Percentiles rank a stretch among this genome's conserved stretches.
Evolutionary conservation across 176 grass and related monocot species (phyloP).

Genomic region (Aegilops longissima): DNA sequence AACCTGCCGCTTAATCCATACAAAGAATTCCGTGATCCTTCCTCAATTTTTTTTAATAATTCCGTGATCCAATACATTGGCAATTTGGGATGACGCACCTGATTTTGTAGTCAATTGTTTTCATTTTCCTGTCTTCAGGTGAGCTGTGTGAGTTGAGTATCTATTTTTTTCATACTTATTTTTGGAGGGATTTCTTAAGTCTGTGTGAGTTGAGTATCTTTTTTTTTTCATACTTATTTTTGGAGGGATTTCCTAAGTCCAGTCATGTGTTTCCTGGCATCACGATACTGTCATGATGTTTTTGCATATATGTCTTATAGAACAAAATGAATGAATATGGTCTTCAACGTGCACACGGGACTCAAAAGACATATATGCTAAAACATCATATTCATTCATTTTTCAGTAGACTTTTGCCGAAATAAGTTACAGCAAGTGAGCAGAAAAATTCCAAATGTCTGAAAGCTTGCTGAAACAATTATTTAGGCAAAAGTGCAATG

Average conservation of each 20-base stretch:
- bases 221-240: too few relatives aligned
- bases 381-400: too few relatives aligned
- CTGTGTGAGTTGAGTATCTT: too few relatives aligned
- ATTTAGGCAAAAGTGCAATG: not conserved
- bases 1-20: not conserved
- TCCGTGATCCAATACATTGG: not conserved
- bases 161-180: not conserved
- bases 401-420: too few relatives aligned
- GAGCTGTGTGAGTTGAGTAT: not conserved
- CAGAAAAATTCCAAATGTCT: not conserved
- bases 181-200: not conserved
- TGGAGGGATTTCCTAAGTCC: too few relatives aligned
- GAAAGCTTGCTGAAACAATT: constrained; percentile 2
- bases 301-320: too few relatives aligned
- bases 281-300: too few relatives aligned
- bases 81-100: not conserved
- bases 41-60: too few relatives aligned
- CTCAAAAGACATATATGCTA: too few relatives aligned
- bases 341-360: not conserved
- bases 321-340: too few relatives aligned
- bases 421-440: too few relatives aligned
- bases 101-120: constrained; percentile 3
- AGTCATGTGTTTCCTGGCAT: too few relatives aligned
- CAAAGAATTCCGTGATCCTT: not conserved
- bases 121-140: not conserved